Evolutionary conservation across 2,329 filamentous ascomycete genomes (phyloP).

Genomic region (Pseudopyricularia cyperi): DNA sequence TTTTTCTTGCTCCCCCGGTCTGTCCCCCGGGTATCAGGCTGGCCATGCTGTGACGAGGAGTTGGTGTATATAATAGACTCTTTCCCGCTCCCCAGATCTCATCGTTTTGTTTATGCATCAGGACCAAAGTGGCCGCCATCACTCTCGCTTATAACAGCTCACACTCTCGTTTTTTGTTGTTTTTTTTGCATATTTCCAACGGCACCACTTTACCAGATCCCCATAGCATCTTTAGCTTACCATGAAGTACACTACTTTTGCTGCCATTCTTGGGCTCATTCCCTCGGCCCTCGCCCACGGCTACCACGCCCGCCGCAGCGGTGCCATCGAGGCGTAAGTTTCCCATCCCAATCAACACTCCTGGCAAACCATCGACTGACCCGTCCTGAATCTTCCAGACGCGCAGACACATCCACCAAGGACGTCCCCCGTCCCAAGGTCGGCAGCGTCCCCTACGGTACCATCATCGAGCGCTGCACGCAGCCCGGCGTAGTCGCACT

Average conservation of each 20-base stretch:
- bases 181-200: not conserved
- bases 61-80: not conserved
- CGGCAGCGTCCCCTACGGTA: constrained; percentile 15
- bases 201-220: not conserved
- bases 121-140: not conserved
- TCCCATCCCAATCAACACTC: constrained; percentile 2
- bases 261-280: constrained; percentile 9
- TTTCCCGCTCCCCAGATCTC: not conserved
- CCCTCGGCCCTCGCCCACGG: not conserved
- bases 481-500: constrained; percentile 18
- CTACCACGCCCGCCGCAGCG: not conserved
- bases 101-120: not conserved
- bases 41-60: not conserved
- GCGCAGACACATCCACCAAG: constrained; percentile 12
- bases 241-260: constrained; percentile 7
- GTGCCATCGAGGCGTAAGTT: not conserved
- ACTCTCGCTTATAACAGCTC: not conserved
- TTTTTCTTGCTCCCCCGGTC: not conserved
- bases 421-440: constrained; percentile 12
- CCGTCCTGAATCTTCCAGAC: constrained; percentile 14
- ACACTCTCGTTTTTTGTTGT: not conserved
- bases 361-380: constrained; percentile 12
- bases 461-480: constrained; percentile 19
- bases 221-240: not conserved
- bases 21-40: not conserved